phyloP scores from a whole-genome alignment of 169 alveolate species.

The Cytauxzoon felis region DNA sequence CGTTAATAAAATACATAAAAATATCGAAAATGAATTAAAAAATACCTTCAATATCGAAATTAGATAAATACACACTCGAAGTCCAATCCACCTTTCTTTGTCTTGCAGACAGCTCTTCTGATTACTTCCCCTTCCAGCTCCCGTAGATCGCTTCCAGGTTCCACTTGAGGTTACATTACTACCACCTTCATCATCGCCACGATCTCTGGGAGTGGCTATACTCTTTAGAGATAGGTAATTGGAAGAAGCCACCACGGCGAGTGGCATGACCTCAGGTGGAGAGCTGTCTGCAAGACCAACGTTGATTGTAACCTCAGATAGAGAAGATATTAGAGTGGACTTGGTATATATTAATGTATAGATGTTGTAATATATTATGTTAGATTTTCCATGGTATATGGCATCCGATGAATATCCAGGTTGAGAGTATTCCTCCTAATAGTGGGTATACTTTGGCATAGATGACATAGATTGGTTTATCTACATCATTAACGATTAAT shows the following conservation, averaged over 20 bases:
- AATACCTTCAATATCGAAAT: constrained; percentile 15
- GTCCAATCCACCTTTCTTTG: too few species aligned
- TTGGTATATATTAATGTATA: neutral
- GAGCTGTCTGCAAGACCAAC: too few species aligned
- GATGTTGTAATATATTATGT: neutral
- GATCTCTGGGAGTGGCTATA: too few species aligned
- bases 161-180: too few species aligned
- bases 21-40: neutral
- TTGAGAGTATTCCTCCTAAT: constrained; percentile 70
- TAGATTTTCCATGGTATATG: constrained; percentile 60
- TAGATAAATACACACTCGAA: neutral
- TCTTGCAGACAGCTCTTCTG: too few species aligned
- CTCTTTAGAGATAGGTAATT: too few species aligned
- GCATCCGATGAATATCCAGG: constrained; percentile 72
- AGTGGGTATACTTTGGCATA: constrained; percentile 71
- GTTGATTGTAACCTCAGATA: neutral
- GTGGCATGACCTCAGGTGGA: too few species aligned
- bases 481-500: constrained; percentile 73
- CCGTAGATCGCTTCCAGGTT: too few species aligned
- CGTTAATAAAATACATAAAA: constrained; percentile 64
- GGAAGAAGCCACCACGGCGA: too few species aligned
- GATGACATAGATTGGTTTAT: constrained; percentile 66
- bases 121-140: too few species aligned
- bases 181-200: too few species aligned
- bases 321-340: neutral